These are phyloP conservation scores for Trichomonascaceae sp. DNA, from an alignment of 1,139 yeast species.

Conservation along the genomic window DNA sequence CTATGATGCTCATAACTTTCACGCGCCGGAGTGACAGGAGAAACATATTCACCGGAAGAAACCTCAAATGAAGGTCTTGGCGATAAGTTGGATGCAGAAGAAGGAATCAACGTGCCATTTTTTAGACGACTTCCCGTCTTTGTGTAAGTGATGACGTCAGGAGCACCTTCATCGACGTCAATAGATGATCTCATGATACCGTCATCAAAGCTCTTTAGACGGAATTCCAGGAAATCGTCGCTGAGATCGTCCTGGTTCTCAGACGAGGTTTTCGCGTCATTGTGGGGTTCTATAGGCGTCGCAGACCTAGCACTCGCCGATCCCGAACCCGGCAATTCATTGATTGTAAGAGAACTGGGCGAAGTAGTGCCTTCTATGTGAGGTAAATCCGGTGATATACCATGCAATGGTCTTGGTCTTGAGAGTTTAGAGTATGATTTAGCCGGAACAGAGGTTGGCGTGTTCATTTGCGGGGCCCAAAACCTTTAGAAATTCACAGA, in stretches of 20 bases:
- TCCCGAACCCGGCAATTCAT: background rate
- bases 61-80: background rate
- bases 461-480: no score
- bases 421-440: background rate
- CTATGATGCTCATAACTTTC: background rate
- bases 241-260: slow-evolving; percentile 17
- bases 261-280: background rate
- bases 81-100: background rate
- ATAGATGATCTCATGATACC: slow-evolving; percentile 20
- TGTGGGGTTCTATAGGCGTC: background rate
- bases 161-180: slow-evolving; percentile 15
- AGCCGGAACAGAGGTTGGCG: background rate
- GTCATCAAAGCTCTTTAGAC: slow-evolving; percentile 20
- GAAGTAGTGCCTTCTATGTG: background rate
- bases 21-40: background rate
- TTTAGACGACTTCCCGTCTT: background rate
- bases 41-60: background rate
- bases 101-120: background rate
- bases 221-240: slow-evolving; percentile 28
- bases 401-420: background rate
- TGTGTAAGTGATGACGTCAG: slow-evolving; percentile 15
- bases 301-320: background rate
- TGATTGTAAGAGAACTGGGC: background rate
- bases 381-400: background rate
- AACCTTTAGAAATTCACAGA: background rate